These are phyloP conservation scores for Halenospora varia DNA, from an alignment of 495 filamentous ascomycete species.

Conservation along the genomic window DNA sequence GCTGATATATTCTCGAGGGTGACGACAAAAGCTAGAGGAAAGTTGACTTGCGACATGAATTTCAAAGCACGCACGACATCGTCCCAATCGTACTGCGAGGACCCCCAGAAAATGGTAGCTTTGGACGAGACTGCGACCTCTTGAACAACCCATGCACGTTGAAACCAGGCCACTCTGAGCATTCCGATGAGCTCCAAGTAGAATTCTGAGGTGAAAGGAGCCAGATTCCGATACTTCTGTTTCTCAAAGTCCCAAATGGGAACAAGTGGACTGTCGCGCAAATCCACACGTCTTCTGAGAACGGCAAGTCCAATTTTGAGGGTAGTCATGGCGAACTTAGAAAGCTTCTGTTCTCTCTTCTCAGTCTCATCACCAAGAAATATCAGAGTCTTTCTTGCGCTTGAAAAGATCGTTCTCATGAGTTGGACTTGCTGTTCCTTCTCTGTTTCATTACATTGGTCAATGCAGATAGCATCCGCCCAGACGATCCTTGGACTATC, in stretches of 20 bases:
- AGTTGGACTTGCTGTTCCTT: slow-evolving; percentile 30
- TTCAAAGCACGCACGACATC: slow-evolving; percentile 19
- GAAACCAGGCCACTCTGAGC: slow-evolving; percentile 25
- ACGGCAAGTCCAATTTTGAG: slow-evolving; percentile 1
- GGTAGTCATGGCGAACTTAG: background rate
- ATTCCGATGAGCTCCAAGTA: slow-evolving; percentile 19
- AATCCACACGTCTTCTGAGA: background rate
- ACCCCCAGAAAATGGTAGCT: slow-evolving; percentile 13
- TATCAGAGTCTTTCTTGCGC: slow-evolving; percentile 24
- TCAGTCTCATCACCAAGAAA: slow-evolving; percentile 30
- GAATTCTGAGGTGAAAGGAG: slow-evolving; percentile 10
- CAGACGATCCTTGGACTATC: slow-evolving; percentile 26
- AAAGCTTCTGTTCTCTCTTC: slow-evolving; percentile 1
- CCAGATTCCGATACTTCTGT: background rate
- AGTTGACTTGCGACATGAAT: slow-evolving; percentile 10
- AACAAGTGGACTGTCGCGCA: background rate
- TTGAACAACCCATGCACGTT: slow-evolving; percentile 28
- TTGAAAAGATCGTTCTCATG: slow-evolving; percentile 34
- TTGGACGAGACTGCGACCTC: slow-evolving; percentile 21
- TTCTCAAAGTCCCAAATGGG: background rate
- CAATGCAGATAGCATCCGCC: slow-evolving; percentile 38
- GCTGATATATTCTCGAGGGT: slow-evolving; percentile 6
- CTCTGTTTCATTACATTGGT: slow-evolving; percentile 32
- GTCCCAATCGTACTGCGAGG: slow-evolving; percentile 23
- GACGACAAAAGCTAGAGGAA: slow-evolving; percentile 17